These are phyloP conservation scores for Breviolum minutum DNA, from an alignment of 73 alveolate genomes.

Conservation along the genomic window DNA sequence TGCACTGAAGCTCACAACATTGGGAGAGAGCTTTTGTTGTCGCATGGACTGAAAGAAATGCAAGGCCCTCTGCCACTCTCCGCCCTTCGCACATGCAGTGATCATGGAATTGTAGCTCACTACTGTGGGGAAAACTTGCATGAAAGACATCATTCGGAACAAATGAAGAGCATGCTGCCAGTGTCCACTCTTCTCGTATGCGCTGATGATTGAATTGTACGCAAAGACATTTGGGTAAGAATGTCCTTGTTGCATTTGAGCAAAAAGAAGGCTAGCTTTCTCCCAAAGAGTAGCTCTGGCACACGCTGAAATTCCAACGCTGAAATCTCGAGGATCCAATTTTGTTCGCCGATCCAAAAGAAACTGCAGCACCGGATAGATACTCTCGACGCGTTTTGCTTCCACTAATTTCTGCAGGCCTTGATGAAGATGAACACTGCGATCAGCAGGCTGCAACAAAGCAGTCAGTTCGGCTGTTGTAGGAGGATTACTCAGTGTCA, in stretches of 20 bases:
- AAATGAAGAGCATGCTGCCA: not conserved
- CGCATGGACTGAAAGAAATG: not conserved
- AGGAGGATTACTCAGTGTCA: too few relatives aligned
- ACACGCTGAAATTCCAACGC: constrained; percentile 15
- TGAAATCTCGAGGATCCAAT: constrained; percentile 14
- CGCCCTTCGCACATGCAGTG: constrained; percentile 25
- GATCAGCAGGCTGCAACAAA: too few relatives aligned
- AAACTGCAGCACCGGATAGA: not conserved
- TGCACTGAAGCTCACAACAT: not conserved
- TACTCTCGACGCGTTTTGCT: not conserved
- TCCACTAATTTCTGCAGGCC: not conserved
- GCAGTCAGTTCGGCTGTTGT: too few relatives aligned
- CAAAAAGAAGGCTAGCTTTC: not conserved
- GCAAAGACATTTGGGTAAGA: constrained; percentile 2
- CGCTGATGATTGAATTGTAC: constrained; percentile 12
- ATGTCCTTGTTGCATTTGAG: not conserved
- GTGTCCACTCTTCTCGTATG: constrained; percentile 23
- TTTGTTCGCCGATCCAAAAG: not conserved
- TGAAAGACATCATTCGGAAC: not conserved
- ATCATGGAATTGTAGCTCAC: constrained; percentile 20
- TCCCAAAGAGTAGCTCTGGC: constrained; percentile 5
- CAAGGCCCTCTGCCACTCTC: constrained; percentile 24
- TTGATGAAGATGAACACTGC: not conserved
- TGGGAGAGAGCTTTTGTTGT: not conserved
- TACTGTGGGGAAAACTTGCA: not conserved